Percentiles rank a stretch among this genome's conserved stretches.
phyloP scores from a whole-genome alignment of 2,329 filamentous ascomycete species.

The Curvularia hawaiiensis region DNA sequence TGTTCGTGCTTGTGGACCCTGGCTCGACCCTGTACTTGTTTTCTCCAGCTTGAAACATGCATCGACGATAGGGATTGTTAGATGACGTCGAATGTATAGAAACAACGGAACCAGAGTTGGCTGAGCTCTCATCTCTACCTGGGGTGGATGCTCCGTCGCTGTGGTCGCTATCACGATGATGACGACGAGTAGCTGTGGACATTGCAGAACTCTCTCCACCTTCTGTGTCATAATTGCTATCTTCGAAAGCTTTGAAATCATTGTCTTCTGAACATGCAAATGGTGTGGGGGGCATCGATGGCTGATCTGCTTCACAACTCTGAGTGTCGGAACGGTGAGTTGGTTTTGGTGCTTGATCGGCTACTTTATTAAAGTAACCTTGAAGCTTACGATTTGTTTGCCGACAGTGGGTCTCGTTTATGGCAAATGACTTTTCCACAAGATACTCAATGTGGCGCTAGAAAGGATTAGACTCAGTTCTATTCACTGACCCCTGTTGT shows the following conservation, averaged over 20 bases:
- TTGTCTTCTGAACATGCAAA: background rate
- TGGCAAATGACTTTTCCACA: background rate
- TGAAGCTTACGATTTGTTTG: conserved; percentile 2
- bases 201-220: background rate
- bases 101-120: background rate
- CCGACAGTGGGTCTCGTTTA: conserved; percentile 4
- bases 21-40: too few species aligned
- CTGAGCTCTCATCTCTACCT: background rate
- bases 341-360: background rate
- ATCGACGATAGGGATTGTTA: conserved; percentile 6
- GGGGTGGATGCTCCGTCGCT: background rate
- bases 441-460: conserved; percentile 5
- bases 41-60: background rate
- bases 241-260: background rate
- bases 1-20: background rate
- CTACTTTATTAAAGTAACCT: background rate
- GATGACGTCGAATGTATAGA: conserved; percentile 7
- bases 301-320: too few species aligned
- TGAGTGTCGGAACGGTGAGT: background rate
- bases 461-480: background rate
- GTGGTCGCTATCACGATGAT: background rate
- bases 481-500: background rate
- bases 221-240: background rate
- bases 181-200: background rate
- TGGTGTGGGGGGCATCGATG: background rate